Percentiles rank a stretch among this genome's conserved stretches.
Conservation (phyloP, 768 basidiomycete genomes). For the Mycena galopus region DNA sequence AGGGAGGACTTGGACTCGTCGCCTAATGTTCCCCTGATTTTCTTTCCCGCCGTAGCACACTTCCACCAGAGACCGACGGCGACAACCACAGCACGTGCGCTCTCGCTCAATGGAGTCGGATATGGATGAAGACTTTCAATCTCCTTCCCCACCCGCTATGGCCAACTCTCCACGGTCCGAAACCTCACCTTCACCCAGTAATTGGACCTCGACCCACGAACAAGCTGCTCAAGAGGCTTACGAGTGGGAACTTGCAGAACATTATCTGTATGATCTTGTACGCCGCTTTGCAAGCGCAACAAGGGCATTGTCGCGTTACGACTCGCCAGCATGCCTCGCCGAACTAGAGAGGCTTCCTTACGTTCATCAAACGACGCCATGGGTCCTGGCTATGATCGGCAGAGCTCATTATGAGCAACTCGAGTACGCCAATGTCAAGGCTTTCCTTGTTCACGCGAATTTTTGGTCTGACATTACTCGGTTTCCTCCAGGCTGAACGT, state of each 20-base stretch:
- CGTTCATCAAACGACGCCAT: constrained; percentile 79
- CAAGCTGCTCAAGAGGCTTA: constrained; percentile 80
- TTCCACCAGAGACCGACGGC: constrained; percentile 69
- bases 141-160: constrained; percentile 72
- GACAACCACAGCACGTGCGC: constrained; percentile 63
- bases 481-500: constrained; percentile 80
- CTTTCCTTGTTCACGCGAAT: constrained; percentile 35
- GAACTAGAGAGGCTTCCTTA: constrained; percentile 83
- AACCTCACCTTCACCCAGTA: constrained; percentile 71
- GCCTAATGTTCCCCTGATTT: constrained; percentile 11
- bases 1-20: constrained; percentile 22
- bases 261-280: constrained; percentile 85
- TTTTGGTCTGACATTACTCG: constrained; percentile 22
- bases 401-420: constrained; percentile 91
- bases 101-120: constrained; percentile 79
- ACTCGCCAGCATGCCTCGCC: constrained; percentile 79
- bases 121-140: constrained; percentile 74
- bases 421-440: constrained; percentile 88
- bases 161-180: constrained; percentile 75
- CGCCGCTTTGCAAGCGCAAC: constrained; percentile 86
- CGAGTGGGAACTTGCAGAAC: constrained; percentile 81
- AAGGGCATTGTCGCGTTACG: constrained; percentile 80
- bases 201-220: constrained; percentile 76
- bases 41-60: constrained; percentile 42
- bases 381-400: constrained; percentile 86